Conservation (phyloP, 106 monocot species). For the Dioscorea alata region DNA sequence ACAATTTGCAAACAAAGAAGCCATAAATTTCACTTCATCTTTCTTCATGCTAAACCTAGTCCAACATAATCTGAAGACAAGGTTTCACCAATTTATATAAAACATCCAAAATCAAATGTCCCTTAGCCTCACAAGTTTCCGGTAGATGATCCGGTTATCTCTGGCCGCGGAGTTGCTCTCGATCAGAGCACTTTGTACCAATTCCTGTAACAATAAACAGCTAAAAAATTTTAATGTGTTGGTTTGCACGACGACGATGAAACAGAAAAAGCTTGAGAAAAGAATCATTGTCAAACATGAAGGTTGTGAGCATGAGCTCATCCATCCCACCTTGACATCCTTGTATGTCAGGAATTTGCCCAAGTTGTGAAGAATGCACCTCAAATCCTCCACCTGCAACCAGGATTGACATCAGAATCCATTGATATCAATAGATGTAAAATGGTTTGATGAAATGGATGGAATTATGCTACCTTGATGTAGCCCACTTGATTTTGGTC, state of each 20-base stretch:
- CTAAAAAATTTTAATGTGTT: background rate
- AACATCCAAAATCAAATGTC: conserved; percentile 21
- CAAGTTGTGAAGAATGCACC: conserved; percentile 78
- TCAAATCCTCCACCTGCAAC: conserved; percentile 81
- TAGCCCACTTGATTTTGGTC: conserved; percentile 72
- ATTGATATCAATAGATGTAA: background rate
- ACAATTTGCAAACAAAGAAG: no score
- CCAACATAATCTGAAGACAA: no score
- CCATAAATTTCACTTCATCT: no score
- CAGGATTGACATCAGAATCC: background rate
- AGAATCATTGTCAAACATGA: background rate
- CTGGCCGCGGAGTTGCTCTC: conserved; percentile 73
- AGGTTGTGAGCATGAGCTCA: no score
- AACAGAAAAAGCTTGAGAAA: background rate
- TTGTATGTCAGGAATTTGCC: conserved; percentile 79
- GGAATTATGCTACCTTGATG: conserved; percentile 48
- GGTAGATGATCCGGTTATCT: conserved; percentile 80
- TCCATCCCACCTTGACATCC: conserved; percentile 74
- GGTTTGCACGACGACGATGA: background rate
- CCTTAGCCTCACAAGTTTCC: conserved; percentile 58
- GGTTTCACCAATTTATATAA: background rate
- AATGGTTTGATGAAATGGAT: background rate
- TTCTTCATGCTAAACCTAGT: no score
- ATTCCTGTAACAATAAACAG: conserved; percentile 41
- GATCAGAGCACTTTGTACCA: conserved; percentile 70